A percentile compares a stretch with the other conserved stretches of the same genome.
Conservation (phyloP, 192 early-diverging fungal species). For the Pecoramyces ruminantium region DNA sequence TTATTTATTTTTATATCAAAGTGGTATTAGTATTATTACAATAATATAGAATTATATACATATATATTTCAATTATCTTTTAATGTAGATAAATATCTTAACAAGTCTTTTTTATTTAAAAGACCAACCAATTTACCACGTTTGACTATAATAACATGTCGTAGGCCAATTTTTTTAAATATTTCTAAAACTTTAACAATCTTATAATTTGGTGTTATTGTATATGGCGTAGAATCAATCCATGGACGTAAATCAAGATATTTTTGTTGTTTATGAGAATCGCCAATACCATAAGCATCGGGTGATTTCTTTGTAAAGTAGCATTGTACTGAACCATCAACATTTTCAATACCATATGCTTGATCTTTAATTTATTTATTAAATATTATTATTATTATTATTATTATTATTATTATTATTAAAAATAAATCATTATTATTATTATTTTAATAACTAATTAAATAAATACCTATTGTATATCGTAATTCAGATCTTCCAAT, state of each 20-base stretch:
- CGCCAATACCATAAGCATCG: slow-evolving; percentile 5
- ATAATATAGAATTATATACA: too few relatives aligned
- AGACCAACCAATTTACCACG: slow-evolving; percentile 27
- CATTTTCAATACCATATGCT: not conserved
- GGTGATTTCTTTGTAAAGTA: not conserved
- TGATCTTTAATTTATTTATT: not conserved
- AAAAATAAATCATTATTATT: too few relatives aligned
- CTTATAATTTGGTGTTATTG: slow-evolving; percentile 46
- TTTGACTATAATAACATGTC: slow-evolving; percentile 39
- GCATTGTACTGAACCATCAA: not conserved
- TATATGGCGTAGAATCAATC: slow-evolving; percentile 57
- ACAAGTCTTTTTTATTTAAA: not conserved
- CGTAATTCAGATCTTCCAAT: slow-evolving; percentile 41
- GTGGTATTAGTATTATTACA: too few relatives aligned
- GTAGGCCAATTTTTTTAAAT: slow-evolving; percentile 64
- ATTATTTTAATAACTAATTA: too few relatives aligned
- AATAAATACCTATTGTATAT: slow-evolving; percentile 20
- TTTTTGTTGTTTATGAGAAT: slow-evolving; percentile 8
- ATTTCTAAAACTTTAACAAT: slow-evolving; percentile 62
- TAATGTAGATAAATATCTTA: not conserved
- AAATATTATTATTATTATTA: too few relatives aligned
- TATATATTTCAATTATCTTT: not conserved
- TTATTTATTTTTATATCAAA: too few relatives aligned
- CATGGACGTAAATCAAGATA: slow-evolving; percentile 45
- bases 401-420: too few relatives aligned